Conservation (phyloP, 805 yeast genomes). For the Candida tammaniensis region DNA sequence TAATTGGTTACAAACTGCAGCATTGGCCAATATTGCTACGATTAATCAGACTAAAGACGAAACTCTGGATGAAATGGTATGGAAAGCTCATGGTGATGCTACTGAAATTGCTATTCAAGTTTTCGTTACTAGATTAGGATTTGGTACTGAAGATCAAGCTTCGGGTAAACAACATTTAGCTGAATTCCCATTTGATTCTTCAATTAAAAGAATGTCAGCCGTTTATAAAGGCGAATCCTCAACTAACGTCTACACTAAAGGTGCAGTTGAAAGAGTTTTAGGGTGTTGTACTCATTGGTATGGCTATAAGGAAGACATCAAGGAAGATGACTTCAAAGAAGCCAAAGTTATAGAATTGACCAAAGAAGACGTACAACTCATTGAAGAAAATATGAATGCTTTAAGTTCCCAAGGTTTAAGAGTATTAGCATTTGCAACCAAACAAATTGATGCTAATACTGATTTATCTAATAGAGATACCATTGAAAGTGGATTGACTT, state of each 20-base stretch:
- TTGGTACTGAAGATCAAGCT: slow-evolving; percentile 44
- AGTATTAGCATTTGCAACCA: slow-evolving; percentile 68
- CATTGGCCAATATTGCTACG: slow-evolving; percentile 42
- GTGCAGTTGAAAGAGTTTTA: slow-evolving; percentile 73
- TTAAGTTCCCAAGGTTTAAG: slow-evolving; percentile 67
- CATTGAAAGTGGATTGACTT: slow-evolving; percentile 53
- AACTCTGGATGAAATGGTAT: slow-evolving; percentile 25
- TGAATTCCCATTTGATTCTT: slow-evolving; percentile 75
- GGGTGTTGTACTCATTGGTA: slow-evolving; percentile 55
- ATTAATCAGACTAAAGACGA: slow-evolving; percentile 28
- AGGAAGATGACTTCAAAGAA: slow-evolving; percentile 15
- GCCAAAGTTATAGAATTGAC: slow-evolving; percentile 29
- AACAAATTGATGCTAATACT: slow-evolving; percentile 21
- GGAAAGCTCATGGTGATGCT: slow-evolving; percentile 69
- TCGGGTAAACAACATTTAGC: slow-evolving; percentile 41
- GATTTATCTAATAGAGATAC: slow-evolving; percentile 25
- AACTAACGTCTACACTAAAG: slow-evolving; percentile 52
- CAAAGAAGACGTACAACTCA: slow-evolving; percentile 33
- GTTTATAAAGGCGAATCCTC: slow-evolving; percentile 38
- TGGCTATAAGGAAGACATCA: slow-evolving; percentile 27
- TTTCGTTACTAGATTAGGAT: slow-evolving; percentile 58
- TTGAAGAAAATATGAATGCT: slow-evolving; percentile 56
- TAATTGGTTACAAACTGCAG: slow-evolving; percentile 31
- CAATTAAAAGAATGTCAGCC: slow-evolving; percentile 70
- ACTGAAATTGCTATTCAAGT: slow-evolving; percentile 88